A percentile compares a stretch with the other conserved stretches of the same genome.
Evolutionary conservation across 2,329 filamentous ascomycete species (phyloP).

Genomic region (Dissoconium aciculare): DNA sequence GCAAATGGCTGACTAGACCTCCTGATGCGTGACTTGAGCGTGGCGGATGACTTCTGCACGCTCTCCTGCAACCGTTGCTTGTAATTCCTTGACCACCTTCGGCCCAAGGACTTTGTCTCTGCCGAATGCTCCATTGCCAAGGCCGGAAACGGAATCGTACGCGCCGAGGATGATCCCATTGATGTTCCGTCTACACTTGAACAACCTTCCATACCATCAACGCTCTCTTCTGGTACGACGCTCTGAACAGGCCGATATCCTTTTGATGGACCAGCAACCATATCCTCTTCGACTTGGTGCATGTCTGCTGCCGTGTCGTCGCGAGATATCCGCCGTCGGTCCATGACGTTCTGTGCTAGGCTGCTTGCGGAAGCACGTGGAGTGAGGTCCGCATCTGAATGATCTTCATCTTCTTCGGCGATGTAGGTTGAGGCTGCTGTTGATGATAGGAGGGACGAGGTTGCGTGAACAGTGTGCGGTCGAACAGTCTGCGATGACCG

Average conservation of each 20-base stretch:
- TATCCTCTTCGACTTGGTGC: constrained; percentile 8
- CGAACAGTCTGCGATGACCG: constrained; percentile 3
- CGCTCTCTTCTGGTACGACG: no score
- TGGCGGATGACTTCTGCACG: constrained; percentile 5
- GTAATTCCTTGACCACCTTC: constrained; percentile 8
- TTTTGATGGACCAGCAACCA: neutral
- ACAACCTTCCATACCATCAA: no score
- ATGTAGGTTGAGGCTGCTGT: constrained; percentile 7
- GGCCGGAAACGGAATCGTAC: constrained; percentile 2
- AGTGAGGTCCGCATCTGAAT: constrained; percentile 8
- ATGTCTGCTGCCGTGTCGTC: constrained; percentile 19
- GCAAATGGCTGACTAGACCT: constrained; percentile 16
- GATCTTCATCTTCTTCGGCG: constrained; percentile 9
- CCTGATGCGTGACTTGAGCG: constrained; percentile 5
- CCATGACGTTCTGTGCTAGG: neutral
- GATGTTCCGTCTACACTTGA: neutral
- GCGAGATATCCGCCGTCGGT: constrained; percentile 12
- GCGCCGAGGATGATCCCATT: neutral
- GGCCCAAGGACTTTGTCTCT: constrained; percentile 6
- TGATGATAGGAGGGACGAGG: constrained; percentile 3
- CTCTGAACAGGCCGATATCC: neutral
- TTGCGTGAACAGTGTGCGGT: constrained; percentile 16
- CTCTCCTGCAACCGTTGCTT: constrained; percentile 10
- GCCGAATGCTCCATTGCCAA: constrained; percentile 1
- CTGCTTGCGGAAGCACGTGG: constrained; percentile 11